These are phyloP conservation scores for Pelargonium myrrhifolium DNA, from an alignment of 441 rosid genomes.

Conservation along the genomic window DNA sequence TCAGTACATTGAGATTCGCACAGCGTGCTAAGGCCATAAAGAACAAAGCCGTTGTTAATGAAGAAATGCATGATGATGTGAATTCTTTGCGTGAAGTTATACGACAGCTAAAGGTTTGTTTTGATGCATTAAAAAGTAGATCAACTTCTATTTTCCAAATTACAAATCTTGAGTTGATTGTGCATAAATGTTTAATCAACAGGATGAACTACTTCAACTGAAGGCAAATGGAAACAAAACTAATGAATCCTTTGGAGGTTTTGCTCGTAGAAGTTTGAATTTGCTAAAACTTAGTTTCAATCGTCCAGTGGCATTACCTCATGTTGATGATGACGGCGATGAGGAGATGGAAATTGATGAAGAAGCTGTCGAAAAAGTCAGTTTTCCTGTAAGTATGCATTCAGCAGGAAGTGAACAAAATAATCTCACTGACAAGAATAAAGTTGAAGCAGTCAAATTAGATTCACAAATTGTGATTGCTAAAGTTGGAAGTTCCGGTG, in stretches of 20 bases:
- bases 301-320: constrained; percentile 53
- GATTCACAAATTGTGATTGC: constrained; percentile 20
- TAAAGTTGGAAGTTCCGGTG: constrained; percentile 21
- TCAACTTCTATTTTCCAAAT: constrained; percentile 3
- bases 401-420: constrained; percentile 32
- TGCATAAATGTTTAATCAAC: constrained; percentile 19
- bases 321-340: constrained; percentile 86
- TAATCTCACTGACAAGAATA: constrained; percentile 22
- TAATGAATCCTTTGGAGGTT: constrained; percentile 40
- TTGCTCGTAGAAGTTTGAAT: constrained; percentile 84
- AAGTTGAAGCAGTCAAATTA: constrained; percentile 25
- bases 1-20: constrained; percentile 94
- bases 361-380: constrained; percentile 83
- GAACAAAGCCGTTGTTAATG: constrained; percentile 89
- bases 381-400: constrained; percentile 45
- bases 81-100: constrained; percentile 84
- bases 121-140: constrained; percentile 15
- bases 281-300: constrained; percentile 72
- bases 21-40: constrained; percentile 93
- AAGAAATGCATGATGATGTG: constrained; percentile 90
- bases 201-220: constrained; percentile 91
- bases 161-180: neutral
- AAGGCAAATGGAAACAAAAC: constrained; percentile 66
- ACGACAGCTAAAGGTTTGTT: constrained; percentile 71
- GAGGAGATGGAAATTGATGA: constrained; percentile 99